A percentile compares a stretch with the other conserved stretches of the same genome.
Conservation (phyloP, 2,329 filamentous ascomycete species). For the Rhinocladiella mackenziei region DNA sequence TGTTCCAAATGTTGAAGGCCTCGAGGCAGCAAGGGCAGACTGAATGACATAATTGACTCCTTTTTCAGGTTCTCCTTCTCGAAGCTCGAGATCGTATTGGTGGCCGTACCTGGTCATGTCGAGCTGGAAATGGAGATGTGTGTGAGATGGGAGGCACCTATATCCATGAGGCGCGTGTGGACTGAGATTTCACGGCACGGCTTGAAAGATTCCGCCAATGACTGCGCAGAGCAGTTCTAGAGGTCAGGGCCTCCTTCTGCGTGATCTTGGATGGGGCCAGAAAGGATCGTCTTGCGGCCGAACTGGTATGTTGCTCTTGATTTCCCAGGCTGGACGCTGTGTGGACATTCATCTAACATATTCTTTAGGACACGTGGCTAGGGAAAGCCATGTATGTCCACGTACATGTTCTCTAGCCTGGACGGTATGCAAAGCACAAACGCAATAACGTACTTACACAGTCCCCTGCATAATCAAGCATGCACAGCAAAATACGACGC, state of each 20-base stretch:
- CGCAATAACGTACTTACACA: background rate
- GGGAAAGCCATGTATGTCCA: background rate
- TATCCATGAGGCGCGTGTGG: background rate
- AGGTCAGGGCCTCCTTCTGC: background rate
- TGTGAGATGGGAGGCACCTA: background rate
- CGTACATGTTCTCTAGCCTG: background rate
- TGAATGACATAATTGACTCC: too few relatives aligned
- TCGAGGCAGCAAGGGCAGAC: too few relatives aligned
- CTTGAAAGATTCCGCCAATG: background rate
- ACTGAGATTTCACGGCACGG: background rate
- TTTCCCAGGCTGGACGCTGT: too few relatives aligned
- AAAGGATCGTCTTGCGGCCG: background rate
- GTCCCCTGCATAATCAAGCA: background rate
- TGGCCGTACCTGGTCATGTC: background rate
- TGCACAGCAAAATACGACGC: background rate
- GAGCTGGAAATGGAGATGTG: background rate
- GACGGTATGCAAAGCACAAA: background rate
- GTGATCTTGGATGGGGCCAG: background rate
- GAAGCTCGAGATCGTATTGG: background rate
- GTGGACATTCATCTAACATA: too few relatives aligned
- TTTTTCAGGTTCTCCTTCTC: background rate
- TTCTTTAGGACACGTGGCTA: background rate
- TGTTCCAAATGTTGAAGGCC: too few relatives aligned
- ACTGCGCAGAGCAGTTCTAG: background rate
- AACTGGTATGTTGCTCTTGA: background rate